Conservation (phyloP, 2,329 filamentous ascomycete species). For the Ascochyta clinopodiicola region DNA sequence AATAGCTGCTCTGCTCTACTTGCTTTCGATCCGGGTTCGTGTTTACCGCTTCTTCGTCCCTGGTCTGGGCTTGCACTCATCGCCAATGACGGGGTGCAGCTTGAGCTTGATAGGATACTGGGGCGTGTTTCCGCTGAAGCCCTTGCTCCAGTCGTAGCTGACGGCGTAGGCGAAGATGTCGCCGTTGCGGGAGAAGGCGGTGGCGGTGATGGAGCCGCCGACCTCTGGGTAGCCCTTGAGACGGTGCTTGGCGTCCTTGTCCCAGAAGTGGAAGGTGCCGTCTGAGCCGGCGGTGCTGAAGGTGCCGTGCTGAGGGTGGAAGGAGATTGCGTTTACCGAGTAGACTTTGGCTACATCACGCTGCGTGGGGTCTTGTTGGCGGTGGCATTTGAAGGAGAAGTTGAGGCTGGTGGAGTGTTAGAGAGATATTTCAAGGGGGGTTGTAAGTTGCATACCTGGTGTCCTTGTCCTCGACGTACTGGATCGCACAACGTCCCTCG, state of each 20-base stretch:
- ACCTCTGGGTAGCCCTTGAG: slow-evolving; percentile 69
- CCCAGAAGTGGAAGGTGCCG: slow-evolving; percentile 97
- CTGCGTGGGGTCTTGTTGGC: slow-evolving; percentile 70
- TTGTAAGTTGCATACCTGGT: slow-evolving; percentile 56
- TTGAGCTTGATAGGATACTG: slow-evolving; percentile 59
- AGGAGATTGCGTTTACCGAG: slow-evolving; percentile 95
- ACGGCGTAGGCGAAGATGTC: slow-evolving; percentile 70
- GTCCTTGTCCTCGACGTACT: slow-evolving; percentile 98
- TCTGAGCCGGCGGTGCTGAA: slow-evolving; percentile 96
- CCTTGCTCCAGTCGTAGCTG: slow-evolving; percentile 98
- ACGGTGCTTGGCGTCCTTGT: slow-evolving; percentile 65
- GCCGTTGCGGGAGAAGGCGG: slow-evolving; percentile 88
- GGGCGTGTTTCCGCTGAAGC: slow-evolving; percentile 82
- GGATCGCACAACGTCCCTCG: slow-evolving; percentile 95
- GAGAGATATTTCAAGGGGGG: background rate
- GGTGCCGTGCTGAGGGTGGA: slow-evolving; percentile 96
- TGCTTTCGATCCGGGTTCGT: background rate
- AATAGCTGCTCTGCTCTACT: too few species aligned
- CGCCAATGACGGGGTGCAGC: slow-evolving; percentile 55
- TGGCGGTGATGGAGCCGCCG: slow-evolving; percentile 82
- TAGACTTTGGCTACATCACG: slow-evolving; percentile 85
- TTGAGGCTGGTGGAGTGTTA: slow-evolving; percentile 65
- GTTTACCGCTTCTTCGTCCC: slow-evolving; percentile 55
- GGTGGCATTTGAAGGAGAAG: slow-evolving; percentile 99
- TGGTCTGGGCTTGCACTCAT: slow-evolving; percentile 59